Conservation (phyloP, 768 basidiomycete species). For the Tephrocybe sp. region DNA sequence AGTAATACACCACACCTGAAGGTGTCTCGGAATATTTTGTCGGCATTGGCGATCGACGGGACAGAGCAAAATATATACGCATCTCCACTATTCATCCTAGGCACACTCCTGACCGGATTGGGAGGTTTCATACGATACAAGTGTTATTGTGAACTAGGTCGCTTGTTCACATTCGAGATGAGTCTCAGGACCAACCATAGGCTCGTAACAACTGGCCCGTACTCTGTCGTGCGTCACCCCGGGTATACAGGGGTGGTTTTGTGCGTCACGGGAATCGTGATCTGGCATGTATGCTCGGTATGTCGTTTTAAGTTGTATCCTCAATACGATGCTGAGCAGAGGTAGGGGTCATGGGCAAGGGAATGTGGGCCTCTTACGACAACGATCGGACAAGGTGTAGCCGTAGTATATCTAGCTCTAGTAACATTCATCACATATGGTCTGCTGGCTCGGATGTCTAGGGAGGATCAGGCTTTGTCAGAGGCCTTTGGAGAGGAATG, state of each 20-base stretch:
- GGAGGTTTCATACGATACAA: constrained; percentile 42
- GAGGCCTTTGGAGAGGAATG: constrained; percentile 41
- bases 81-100: constrained; percentile 35
- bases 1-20: constrained; percentile 21
- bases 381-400: constrained; percentile 27
- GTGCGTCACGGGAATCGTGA: constrained; percentile 31
- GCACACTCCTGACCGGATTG: constrained; percentile 33
- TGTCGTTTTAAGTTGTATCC: constrained; percentile 12
- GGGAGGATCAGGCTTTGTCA: constrained; percentile 45
- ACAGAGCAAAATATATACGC: constrained; percentile 25
- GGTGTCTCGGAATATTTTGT: constrained; percentile 25
- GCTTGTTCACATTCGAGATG: constrained; percentile 53
- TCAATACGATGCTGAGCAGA: not conserved
- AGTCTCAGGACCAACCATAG: constrained; percentile 45
- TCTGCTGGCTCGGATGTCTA: constrained; percentile 39
- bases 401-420: constrained; percentile 25
- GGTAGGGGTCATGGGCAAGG: constrained; percentile 45
- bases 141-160: constrained; percentile 48
- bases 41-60: constrained; percentile 24
- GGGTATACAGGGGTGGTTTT: constrained; percentile 46
- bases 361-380: constrained; percentile 41
- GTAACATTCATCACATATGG: constrained; percentile 31
- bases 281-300: constrained; percentile 37
- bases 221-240: constrained; percentile 48
- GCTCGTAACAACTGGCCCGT: constrained; percentile 50